Evolutionary conservation across 306 rosid species (phyloP).

Genomic region (Adenanthera pavonina): DNA sequence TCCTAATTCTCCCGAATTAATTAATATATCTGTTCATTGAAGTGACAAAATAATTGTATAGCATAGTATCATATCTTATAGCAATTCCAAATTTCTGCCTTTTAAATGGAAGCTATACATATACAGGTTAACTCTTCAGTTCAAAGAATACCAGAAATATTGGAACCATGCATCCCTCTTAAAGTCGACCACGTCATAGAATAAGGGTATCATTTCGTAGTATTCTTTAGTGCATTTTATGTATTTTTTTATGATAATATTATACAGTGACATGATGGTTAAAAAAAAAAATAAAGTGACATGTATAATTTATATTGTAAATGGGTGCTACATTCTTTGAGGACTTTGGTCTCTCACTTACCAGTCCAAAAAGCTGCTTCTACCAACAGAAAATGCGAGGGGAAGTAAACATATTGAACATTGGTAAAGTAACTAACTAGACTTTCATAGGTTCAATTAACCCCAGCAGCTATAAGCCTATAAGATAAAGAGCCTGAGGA

Average conservation of each 20-base stretch:
- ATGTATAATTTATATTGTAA: not conserved
- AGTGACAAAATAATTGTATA: slow-evolving; percentile 54
- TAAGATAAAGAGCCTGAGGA: slow-evolving; percentile 51
- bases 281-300: not conserved
- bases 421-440: slow-evolving; percentile 25
- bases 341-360: slow-evolving; percentile 40
- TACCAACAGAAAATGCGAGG: slow-evolving; percentile 29
- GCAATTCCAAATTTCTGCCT: slow-evolving; percentile 13
- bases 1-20: slow-evolving; percentile 44
- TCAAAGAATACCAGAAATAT: slow-evolving; percentile 24
- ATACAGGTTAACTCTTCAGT: slow-evolving; percentile 27
- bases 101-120: not conserved
- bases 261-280: not conserved
- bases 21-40: slow-evolving; percentile 42
- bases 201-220: not conserved
- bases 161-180: slow-evolving; percentile 28
- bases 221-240: not conserved
- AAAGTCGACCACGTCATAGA: slow-evolving; percentile 27
- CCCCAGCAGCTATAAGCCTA: slow-evolving; percentile 34
- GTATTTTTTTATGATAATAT: not conserved
- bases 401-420: slow-evolving; percentile 42
- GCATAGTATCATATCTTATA: slow-evolving; percentile 43
- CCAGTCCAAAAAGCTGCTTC: slow-evolving; percentile 38
- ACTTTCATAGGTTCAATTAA: slow-evolving; percentile 42
- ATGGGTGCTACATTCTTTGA: slow-evolving; percentile 10